Evolutionary conservation across 2,329 filamentous ascomycete species (phyloP), one percentile per base, ranked within the genome.

Genomic region (Lasiodiplodia gonubiensis): DNA sequence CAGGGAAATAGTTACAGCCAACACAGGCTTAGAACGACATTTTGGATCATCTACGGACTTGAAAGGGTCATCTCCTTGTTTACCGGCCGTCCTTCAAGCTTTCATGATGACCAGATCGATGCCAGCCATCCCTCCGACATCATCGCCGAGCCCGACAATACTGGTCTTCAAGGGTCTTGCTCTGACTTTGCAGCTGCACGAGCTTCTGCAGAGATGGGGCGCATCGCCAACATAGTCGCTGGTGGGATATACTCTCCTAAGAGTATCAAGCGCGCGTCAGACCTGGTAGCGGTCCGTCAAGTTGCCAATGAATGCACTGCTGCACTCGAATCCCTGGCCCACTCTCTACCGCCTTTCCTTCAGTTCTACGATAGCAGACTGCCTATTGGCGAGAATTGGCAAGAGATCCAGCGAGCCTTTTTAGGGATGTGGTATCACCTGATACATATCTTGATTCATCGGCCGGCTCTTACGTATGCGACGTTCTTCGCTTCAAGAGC

Each of bases 51-150:
- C 18, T 63, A 49, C 18, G 42, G 21, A 0, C 42, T 49, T 12
- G 59, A 63, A 18, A 18, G 30, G 7, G 8, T 49, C n/a, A 12
- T 10, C 21, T 49, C 59, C 2, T 25, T 63, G 2, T 63, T 51
- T 21, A 33, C 42, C 8, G 59, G 59, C 2, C 59, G 59, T 12
- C 59, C 59, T 10, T 63, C 59, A 3, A 63, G 42, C 27, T n/a
- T 63, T 12, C 42, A 33, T 18, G 59, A 63, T 10, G 42, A 49
- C 27, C 59, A 63, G 42, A 51, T 63, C 12, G 59, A 63, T 21
- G 59, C 59, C 4, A 18, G 11, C 0, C 51, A 51, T 12, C 59
- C 59, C 4, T 30, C 33, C 30, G 42, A 63, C 42, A 21, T 51
- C 2, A 21, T 37, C 4, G 42, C 8, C 12, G 12, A 16, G 11